Base-by-base conservation (phyloP, 306 rosid genomes). In the Cucumis melo region DNA sequence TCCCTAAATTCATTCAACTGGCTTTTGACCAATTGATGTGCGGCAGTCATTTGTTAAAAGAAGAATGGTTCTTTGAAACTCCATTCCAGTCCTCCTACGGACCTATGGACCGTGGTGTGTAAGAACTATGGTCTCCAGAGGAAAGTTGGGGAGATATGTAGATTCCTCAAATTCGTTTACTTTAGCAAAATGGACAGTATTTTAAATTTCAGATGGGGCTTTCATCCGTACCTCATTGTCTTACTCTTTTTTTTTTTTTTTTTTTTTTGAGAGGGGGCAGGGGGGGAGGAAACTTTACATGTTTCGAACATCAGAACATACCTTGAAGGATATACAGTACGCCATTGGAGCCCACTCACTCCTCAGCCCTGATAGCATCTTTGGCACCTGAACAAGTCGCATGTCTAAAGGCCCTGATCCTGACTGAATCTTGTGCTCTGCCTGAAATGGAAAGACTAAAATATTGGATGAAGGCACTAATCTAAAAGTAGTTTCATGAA, bases 271-370 rank as follows among this genome's bases (percentile, higher is more conserved):
- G 50, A 8, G 50, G 10, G 50, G 50, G 13, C n/a, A 7, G 42
- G 3, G 14, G 4, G 27, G 60, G 11, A 27, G 58, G 58, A 3
- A 23, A 0, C n/a, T 27, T 61, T 0, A 29, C 42, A 29, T 32
- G 70, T 63, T 63, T 32, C 14, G 8, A 73, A 16, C 34, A 42
- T 17, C 71, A 16, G 32, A 86, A 60, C 80, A 61, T 56, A 90
- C 99, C 96, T 92, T 94, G 87, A 94, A 94, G 56, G 98, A 94
- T 82, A 92, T 75, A 84, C 97, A 90, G 74, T 88, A 94, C 53
- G 98, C 95, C 55, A 7, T 70, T 53, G 98, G 96, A 67, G 86
- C 91, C 99, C 99, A 94, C 42, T 88, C 85, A 76, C 81, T 81
- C 85, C 90, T 85, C 24, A 94, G 91, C 67, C 89, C 80, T 1